These are phyloP conservation scores for Cicer judaicum DNA, from an alignment of 306 rosid genomes.

Conservation along the genomic window DNA sequence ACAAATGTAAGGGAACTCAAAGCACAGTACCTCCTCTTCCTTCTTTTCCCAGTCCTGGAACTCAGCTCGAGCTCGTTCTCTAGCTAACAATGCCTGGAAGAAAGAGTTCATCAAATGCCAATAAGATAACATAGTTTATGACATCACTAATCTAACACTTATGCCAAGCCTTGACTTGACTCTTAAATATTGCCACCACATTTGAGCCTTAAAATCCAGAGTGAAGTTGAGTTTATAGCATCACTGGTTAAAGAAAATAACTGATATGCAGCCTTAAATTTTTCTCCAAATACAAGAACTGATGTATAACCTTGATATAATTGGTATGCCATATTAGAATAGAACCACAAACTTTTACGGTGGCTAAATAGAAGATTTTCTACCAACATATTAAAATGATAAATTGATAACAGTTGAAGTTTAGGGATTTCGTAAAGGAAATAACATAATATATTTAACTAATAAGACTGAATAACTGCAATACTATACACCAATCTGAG, in stretches of 20 bases:
- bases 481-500: slow-evolving; percentile 12
- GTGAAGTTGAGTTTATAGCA: slow-evolving; percentile 8
- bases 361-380: slow-evolving; percentile 2
- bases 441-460: neutral
- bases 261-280: neutral
- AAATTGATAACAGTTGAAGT: slow-evolving; percentile 33
- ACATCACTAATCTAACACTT: slow-evolving; percentile 6
- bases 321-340: slow-evolving; percentile 21
- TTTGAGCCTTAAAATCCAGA: slow-evolving; percentile 11
- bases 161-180: slow-evolving; percentile 20
- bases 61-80: slow-evolving; percentile 98
- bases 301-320: neutral
- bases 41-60: slow-evolving; percentile 99
- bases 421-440: slow-evolving; percentile 19
- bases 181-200: slow-evolving; percentile 7
- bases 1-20: slow-evolving; percentile 23
- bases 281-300: neutral
- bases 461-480: slow-evolving; percentile 15
- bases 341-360: neutral
- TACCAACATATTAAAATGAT: slow-evolving; percentile 36
- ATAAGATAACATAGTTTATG: slow-evolving; percentile 27
- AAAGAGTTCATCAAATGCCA: slow-evolving; percentile 42
- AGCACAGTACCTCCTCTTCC: slow-evolving; percentile 83
- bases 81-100: slow-evolving; percentile 86
- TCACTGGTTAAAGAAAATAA: slow-evolving; percentile 23